Conservation (phyloP, 371 early-diverging fungal species). For the Actinomortierella wolfii region DNA sequence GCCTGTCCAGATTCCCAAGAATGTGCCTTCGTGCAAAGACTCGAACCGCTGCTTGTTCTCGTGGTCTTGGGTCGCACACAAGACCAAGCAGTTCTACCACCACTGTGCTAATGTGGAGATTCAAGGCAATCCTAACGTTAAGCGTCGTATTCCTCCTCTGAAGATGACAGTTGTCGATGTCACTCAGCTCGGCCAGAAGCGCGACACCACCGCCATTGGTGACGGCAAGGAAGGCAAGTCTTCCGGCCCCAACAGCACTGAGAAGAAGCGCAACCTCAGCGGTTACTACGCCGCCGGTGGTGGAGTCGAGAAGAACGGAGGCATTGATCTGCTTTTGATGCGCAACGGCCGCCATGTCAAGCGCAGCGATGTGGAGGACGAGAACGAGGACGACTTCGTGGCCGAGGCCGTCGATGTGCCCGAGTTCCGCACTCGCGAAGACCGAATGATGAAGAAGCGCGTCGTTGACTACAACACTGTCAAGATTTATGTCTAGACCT, state of each 20-base stretch:
- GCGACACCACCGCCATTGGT: constrained; percentile 16
- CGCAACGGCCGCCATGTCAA: not conserved
- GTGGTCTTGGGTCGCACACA: constrained; percentile 31
- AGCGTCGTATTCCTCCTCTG: constrained; percentile 11
- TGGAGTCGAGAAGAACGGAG: constrained; percentile 11
- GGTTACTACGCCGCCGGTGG: constrained; percentile 25
- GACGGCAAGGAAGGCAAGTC: constrained; percentile 8
- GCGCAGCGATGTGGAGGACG: not conserved
- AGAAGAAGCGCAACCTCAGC: constrained; percentile 8
- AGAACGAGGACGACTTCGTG: constrained; percentile 3
- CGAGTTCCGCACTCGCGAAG: not conserved
- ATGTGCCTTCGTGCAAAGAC: constrained; percentile 27
- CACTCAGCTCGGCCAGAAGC: constrained; percentile 1
- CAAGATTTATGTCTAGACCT: not conserved
- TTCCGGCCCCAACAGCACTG: constrained; percentile 15
- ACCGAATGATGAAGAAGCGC: not conserved
- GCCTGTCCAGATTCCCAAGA: constrained; percentile 41
- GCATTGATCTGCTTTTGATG: constrained; percentile 33
- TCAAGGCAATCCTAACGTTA: constrained; percentile 5
- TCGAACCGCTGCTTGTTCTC: constrained; percentile 38
- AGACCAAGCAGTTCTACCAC: constrained; percentile 37
- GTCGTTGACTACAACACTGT: not conserved
- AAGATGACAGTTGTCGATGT: constrained; percentile 37
- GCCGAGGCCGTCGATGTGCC: constrained; percentile 14
- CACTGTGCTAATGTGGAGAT: constrained; percentile 41